Conservation (phyloP, 805 yeast species). For the Candida gorgasii region DNA sequence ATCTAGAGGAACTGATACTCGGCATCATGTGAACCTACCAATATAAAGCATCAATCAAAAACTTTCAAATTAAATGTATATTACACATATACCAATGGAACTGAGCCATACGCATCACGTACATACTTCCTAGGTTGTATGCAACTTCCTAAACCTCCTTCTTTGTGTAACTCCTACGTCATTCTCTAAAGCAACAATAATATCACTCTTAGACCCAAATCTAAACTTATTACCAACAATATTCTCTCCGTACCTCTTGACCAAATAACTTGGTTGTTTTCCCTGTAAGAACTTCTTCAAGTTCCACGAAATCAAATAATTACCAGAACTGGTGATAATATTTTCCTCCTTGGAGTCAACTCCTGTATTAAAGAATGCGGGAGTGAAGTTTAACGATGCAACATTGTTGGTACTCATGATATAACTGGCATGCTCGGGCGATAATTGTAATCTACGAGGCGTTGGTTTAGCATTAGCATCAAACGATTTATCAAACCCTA, state of each 20-base stretch:
- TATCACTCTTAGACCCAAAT: conserved; percentile 68
- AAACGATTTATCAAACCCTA: conserved; percentile 13
- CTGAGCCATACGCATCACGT: too few species aligned
- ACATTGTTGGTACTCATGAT: conserved; percentile 53
- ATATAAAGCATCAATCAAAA: too few species aligned
- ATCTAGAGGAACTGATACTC: too few species aligned
- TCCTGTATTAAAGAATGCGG: conserved; percentile 78
- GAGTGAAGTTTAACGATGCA: conserved; percentile 57
- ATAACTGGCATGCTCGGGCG: conserved; percentile 70
- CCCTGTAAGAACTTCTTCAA: conserved; percentile 57
- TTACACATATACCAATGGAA: too few species aligned
- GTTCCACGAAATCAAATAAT: conserved; percentile 81
- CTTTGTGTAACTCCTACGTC: conserved; percentile 73
- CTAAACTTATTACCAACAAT: conserved; percentile 79
- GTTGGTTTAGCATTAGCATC: conserved; percentile 50
- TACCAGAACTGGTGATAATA: conserved; percentile 78
- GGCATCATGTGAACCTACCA: too few species aligned
- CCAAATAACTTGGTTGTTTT: conserved; percentile 46
- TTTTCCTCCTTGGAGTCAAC: conserved; percentile 62
- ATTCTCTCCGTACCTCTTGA: conserved; percentile 59
- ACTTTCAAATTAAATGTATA: too few species aligned
- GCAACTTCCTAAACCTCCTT: conserved; percentile 55
- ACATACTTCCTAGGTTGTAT: too few species aligned
- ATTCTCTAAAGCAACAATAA: conserved; percentile 71
- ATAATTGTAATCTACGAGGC: conserved; percentile 65